phyloP scores from a whole-genome alignment of 2,329 filamentous ascomycete genomes.

The Fusarium sp. region DNA sequence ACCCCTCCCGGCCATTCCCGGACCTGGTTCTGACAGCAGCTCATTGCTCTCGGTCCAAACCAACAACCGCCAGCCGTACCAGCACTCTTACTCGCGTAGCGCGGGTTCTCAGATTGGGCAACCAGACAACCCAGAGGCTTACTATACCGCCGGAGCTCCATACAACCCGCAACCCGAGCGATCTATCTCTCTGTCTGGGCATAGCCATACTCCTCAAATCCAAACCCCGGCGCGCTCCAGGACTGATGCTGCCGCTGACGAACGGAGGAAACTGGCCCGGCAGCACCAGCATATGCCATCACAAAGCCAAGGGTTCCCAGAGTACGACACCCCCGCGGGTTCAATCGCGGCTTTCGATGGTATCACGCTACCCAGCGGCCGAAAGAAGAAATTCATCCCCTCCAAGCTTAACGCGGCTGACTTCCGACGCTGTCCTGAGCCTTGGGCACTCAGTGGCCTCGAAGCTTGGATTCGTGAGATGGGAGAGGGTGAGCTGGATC shows the following conservation, averaged over 20 bases:
- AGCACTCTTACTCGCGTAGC: constrained; percentile 66
- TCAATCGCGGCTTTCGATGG: constrained; percentile 80
- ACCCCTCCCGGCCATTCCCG: constrained; percentile 76
- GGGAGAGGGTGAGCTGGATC: constrained; percentile 90
- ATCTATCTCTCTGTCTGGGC: constrained; percentile 87
- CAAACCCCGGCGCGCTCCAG: constrained; percentile 91
- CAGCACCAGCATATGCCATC: constrained; percentile 67
- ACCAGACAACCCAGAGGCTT: constrained; percentile 65
- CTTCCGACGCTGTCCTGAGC: constrained; percentile 87
- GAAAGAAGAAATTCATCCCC: constrained; percentile 87
- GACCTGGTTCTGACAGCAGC: constrained; percentile 74
- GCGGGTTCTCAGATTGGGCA: constrained; percentile 60
- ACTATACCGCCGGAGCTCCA: constrained; percentile 58
- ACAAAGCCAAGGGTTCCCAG: constrained; percentile 67
- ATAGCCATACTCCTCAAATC: constrained; percentile 84
- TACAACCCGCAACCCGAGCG: constrained; percentile 70
- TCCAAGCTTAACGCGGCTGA: constrained; percentile 86
- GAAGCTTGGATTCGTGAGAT: constrained; percentile 89
- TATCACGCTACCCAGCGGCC: constrained; percentile 84
- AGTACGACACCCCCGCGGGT: constrained; percentile 70
- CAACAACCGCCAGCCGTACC: constrained; percentile 60
- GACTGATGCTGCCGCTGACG: constrained; percentile 91
- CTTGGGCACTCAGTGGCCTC: constrained; percentile 94
- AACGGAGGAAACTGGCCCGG: constrained; percentile 70
- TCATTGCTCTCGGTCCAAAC: constrained; percentile 65